A percentile compares a stretch with the other conserved stretches of the same genome.
phyloP scores from a whole-genome alignment of 192 early-diverging fungal species.

The Diversispora eburnea region DNA sequence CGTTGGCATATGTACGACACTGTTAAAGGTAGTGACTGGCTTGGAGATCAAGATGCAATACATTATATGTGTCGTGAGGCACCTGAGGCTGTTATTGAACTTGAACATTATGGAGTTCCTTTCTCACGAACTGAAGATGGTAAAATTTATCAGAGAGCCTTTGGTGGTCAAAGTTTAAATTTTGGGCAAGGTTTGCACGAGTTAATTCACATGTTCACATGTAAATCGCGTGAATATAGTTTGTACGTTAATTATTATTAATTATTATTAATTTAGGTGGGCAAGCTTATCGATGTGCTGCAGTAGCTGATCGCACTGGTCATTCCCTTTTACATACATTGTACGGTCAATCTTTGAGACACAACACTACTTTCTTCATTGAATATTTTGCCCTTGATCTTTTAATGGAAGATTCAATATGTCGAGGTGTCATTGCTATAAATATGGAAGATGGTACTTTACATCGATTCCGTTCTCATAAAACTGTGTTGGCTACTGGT shows the following conservation, averaged over 20 bases:
- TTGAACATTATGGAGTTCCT: conserved; percentile 97
- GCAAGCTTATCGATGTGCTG: conserved; percentile 96
- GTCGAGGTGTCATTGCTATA: conserved; percentile 94
- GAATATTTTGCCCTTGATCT: conserved; percentile 99
- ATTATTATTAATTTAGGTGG: conserved; percentile 53
- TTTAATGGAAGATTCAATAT: conserved; percentile 97
- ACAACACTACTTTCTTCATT: conserved; percentile 97
- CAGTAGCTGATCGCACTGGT: conserved; percentile 97
- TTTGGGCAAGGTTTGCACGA: conserved; percentile 77
- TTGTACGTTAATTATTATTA: neutral
- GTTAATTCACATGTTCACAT: neutral
- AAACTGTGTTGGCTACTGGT: conserved; percentile 98
- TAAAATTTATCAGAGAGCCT: conserved; percentile 98
- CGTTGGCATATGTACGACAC: conserved; percentile 99
- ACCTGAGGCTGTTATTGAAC: conserved; percentile 89
- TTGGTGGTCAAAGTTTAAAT: conserved; percentile 95
- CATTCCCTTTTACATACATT: conserved; percentile 97
- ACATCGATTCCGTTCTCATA: conserved; percentile 95
- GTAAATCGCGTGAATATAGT: neutral
- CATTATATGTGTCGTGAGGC: conserved; percentile 99
- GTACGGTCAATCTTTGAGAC: conserved; percentile 93
- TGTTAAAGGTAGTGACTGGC: conserved; percentile 98
- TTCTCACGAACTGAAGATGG: conserved; percentile 98
- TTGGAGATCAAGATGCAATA: conserved; percentile 99
- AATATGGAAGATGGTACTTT: conserved; percentile 98